Base-by-base conservation (phyloP, 768 basidiomycete species). In the Trametes meyenii region DNA sequence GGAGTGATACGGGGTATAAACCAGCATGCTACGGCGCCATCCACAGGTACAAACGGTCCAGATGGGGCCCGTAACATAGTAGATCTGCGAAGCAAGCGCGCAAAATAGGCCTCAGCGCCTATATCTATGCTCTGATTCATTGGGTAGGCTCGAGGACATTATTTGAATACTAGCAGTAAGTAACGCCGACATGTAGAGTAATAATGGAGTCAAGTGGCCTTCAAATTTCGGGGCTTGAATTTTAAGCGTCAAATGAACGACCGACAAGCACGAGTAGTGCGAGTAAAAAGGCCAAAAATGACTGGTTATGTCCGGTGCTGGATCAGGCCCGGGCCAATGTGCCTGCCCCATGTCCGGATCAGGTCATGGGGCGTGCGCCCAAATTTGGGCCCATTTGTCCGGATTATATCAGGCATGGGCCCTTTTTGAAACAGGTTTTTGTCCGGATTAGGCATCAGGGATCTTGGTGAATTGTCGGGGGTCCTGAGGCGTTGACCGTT, bases 401-500 rank as follows among this genome's bases (percentile, higher is more conserved):
- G 49, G 49, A 50, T 50, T 50, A 50, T 14, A 50, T 26, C 33
- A 50, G 49, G 49, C 33, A 50, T 50, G 13, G 26, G 29, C 17
- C 49, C 49, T 50, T 33, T 19, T n/a, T 35, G 17, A 33, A 29
- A 16, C 24, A 5, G 33, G 17, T 35, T 50, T 50, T 50, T 50
- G 49, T 50, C 49, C 49, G 33, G 49, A 50, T 50, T 50, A 33
- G 49, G 49, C 49, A 29, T 50, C 50, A 52, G 38, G 50, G 19
- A 52, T 52, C 13, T 52, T 5, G 36, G 50, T 52, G 50, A 33
- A 17, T 38, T 39, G 50, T 52, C 38, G 62, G 58, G 21, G 70
- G 71, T 5, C 65, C 67, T 1, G n/a, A n/a, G n/a, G n/a, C 29
- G 17, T 44, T n/a, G 8, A 44, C 43, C 10, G 50, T 26, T 14